Conservation (phyloP, 768 basidiomycete genomes). For the Pleurotus ostreatus region DNA sequence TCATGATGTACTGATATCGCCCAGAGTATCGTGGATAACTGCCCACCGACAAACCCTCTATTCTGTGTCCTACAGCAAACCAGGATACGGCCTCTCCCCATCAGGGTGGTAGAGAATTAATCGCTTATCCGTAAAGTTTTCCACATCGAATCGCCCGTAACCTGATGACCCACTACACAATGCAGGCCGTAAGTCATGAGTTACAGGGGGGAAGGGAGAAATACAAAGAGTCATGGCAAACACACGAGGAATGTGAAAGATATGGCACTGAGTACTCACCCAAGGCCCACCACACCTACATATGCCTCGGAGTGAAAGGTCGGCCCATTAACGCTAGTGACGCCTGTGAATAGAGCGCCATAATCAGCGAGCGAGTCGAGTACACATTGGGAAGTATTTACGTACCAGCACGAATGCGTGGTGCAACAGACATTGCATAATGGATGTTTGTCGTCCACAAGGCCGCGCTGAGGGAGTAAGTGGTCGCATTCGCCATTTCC, state of each 20-base stretch:
- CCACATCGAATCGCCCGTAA: conserved; percentile 49
- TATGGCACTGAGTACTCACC: conserved; percentile 27
- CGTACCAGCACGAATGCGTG: conserved; percentile 43
- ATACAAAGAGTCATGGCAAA: no score
- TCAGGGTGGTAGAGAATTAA: conserved; percentile 38
- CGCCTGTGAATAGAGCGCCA: conserved; percentile 23
- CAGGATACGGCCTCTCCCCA: conserved; percentile 16
- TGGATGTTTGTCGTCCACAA: conserved; percentile 49
- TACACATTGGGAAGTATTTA: background rate
- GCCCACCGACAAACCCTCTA: no score
- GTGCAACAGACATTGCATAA: conserved; percentile 40
- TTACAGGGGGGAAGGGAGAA: background rate
- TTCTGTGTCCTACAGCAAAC: conserved; percentile 2
- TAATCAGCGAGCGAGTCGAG: background rate
- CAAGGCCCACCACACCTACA: conserved; percentile 37
- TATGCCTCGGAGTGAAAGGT: conserved; percentile 41
- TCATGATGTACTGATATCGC: no score
- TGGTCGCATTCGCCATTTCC: conserved; percentile 44
- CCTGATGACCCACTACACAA: conserved; percentile 34
- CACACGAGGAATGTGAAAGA: no score
- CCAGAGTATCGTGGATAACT: no score
- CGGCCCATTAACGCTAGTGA: conserved; percentile 51
- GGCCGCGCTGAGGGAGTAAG: conserved; percentile 47
- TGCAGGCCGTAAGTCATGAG: background rate
- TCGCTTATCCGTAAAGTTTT: conserved; percentile 45